Evolutionary conservation across 2,329 filamentous ascomycete species (phyloP), one percentile per base, ranked within the genome.

Genomic region (Colletotrichum cereale): DNA sequence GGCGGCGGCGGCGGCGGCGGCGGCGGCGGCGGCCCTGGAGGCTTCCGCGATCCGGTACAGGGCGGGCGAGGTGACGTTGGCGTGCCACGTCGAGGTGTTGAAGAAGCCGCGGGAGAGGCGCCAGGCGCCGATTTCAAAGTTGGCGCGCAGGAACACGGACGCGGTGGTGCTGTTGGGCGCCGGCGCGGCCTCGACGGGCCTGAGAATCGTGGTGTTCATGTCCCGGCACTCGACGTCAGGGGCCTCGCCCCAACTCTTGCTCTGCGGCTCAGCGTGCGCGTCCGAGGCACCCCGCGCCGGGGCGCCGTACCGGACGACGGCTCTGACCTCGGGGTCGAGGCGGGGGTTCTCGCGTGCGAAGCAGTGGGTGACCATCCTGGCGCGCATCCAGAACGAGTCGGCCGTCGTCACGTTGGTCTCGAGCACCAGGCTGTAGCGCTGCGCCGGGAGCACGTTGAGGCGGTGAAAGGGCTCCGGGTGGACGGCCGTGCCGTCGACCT

Each of bases 401-500:
- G 80, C 78, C 0, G 84, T 82, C 2, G 86, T 85, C 60, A 87
- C 86, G 76, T 91, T 90, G 7, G 90, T 85, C 2, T 88, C 87
- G 1, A 94, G 76, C 0, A 94, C 80, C 18, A 92, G 84, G 75
- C 91, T 92, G 76, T 93, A 94, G 18, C 92, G 86, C 77, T 94
- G 92, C 0, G 91, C 92, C 1, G 91, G 91, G 10, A 90, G 86
- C 29, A 95, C 83, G 72, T 92, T 90, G 64, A 94, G 80, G 72
- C 89, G 87, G 42, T 87, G 84, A 8, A 90, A 86, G 1, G 87
- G 83, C 5, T 83, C 81, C 0, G 92, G 90, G 68, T 89, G 85
- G 1, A 93, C 88, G 44, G 89, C 87, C 1, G 91, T 89, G 21
- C 92, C 92, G 76, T 94, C 92, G 0, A 92, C 89, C 77, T 94